Conservation (phyloP, 1,139 yeast species). For the Diutina siamensis region DNA sequence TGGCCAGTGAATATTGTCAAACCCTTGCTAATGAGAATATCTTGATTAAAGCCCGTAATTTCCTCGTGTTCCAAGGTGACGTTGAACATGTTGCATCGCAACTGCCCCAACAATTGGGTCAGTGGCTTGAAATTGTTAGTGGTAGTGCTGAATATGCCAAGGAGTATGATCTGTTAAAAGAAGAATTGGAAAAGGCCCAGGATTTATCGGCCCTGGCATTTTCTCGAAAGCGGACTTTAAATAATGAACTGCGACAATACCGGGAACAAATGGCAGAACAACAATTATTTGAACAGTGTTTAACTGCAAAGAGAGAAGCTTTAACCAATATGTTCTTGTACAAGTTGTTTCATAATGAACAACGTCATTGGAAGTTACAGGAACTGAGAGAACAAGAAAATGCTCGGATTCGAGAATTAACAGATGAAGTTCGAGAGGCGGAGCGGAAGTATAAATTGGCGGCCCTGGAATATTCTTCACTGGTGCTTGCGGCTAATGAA, state of each 20-base stretch:
- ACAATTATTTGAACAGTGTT: conserved; percentile 49
- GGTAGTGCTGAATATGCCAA: conserved; percentile 61
- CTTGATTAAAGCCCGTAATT: conserved; percentile 80
- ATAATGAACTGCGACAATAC: conserved; percentile 70
- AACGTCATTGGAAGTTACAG: conserved; percentile 7
- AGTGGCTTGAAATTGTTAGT: conserved; percentile 68
- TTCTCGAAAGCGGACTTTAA: conserved; percentile 60
- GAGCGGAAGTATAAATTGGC: conserved; percentile 19
- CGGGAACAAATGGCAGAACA: conserved; percentile 69
- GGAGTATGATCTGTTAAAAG: conserved; percentile 60
- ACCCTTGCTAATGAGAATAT: conserved; percentile 73
- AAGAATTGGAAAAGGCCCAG: conserved; percentile 56
- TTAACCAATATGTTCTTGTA: conserved; percentile 45
- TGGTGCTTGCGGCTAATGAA: conserved; percentile 30
- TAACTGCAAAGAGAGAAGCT: conserved; percentile 35
- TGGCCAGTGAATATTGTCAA: conserved; percentile 53
- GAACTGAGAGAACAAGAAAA: conserved; percentile 16
- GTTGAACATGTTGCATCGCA: conserved; percentile 91
- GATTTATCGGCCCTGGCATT: conserved; percentile 56
- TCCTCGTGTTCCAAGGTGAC: conserved; percentile 93
- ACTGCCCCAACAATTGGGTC: conserved; percentile 64
- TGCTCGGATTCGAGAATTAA: conserved; percentile 17
- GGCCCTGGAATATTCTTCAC: conserved; percentile 36
- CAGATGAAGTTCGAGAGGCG: conserved; percentile 15
- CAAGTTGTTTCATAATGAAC: conserved; percentile 57